Percentiles rank a stretch among this genome's conserved stretches.
These are phyloP conservation scores for Tolypocladium album DNA, from an alignment of 2,329 filamentous ascomycete genomes.

Conservation along the genomic window DNA sequence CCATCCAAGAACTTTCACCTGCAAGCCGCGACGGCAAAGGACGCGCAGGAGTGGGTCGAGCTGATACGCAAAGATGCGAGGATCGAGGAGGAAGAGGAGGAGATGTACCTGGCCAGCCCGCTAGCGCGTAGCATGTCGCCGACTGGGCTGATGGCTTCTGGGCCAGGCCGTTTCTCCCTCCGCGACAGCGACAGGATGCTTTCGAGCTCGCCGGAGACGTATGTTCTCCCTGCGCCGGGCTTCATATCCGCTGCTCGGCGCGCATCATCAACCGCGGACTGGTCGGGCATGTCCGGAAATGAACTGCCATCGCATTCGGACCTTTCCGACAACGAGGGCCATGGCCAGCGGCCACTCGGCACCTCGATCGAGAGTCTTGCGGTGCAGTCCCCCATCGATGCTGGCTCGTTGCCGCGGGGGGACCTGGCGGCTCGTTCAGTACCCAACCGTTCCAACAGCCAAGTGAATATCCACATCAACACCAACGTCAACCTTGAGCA, in stretches of 20 bases:
- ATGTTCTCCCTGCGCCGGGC: constrained; percentile 21
- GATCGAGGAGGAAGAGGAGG: constrained; percentile 81
- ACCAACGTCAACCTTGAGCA: constrained; percentile 28
- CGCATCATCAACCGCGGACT: constrained; percentile 52
- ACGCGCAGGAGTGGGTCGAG: constrained; percentile 80
- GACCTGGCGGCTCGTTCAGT: constrained; percentile 19
- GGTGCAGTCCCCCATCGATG: constrained; percentile 22
- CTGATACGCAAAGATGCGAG: constrained; percentile 69
- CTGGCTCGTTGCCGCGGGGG: constrained; percentile 12
- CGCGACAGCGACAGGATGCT: constrained; percentile 30
- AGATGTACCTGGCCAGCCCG: constrained; percentile 65
- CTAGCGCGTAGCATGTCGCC: constrained; percentile 37
- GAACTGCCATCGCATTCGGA: constrained; percentile 76
- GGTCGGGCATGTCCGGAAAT: constrained; percentile 51
- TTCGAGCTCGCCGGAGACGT: constrained; percentile 53
- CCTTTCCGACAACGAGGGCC: constrained; percentile 62
- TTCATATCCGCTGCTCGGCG: constrained; percentile 29
- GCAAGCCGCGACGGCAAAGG: constrained; percentile 60
- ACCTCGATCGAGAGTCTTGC: constrained; percentile 41
- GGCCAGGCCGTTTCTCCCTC: constrained; percentile 5
- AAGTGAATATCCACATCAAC: constrained; percentile 39
- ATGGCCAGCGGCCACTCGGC: constrained; percentile 36
- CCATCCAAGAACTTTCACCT: constrained; percentile 87
- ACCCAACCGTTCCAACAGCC: constrained; percentile 46
- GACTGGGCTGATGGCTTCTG: constrained; percentile 2